Percentiles rank a stretch among this genome's conserved stretches.
Conservation (phyloP, 2,329 filamentous ascomycete genomes). For the Elsinoe perseae region DNA sequence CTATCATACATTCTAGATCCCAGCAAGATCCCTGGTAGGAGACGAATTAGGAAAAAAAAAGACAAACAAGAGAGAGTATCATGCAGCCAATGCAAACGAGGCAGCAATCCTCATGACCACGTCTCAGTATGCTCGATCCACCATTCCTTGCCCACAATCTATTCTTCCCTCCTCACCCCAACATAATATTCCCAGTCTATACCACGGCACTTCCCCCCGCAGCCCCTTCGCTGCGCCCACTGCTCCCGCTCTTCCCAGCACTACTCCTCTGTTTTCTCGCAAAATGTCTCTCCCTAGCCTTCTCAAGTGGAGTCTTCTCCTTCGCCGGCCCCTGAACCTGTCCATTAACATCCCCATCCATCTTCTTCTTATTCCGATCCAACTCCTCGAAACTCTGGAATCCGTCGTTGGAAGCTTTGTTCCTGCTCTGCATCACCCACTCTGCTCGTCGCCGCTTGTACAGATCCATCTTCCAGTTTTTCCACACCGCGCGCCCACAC, state of each 20-base stretch:
- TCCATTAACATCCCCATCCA: conserved; percentile 22
- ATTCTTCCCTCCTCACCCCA: no score
- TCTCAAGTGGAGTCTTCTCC: conserved; percentile 46
- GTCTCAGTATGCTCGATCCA: background rate
- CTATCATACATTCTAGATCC: background rate
- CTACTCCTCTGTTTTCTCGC: conserved; percentile 36
- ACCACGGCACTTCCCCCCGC: conserved; percentile 23
- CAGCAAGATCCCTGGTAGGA: no score
- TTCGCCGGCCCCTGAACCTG: conserved; percentile 22
- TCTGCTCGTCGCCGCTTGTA: conserved; percentile 56
- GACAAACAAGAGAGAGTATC: background rate
- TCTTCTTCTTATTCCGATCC: conserved; percentile 25
- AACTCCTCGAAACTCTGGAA: conserved; percentile 45
- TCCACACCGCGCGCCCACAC: conserved; percentile 60
- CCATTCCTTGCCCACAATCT: background rate
- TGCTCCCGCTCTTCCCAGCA: conserved; percentile 15
- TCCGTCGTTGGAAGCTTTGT: conserved; percentile 43
- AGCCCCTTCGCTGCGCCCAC: conserved; percentile 2
- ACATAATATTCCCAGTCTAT: background rate
- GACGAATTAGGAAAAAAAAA: no score
- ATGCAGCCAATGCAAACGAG: background rate
- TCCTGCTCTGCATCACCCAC: conserved; percentile 56
- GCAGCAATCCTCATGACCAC: background rate
- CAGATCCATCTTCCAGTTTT: conserved; percentile 66
- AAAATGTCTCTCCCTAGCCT: conserved; percentile 51